Base-by-base conservation (phyloP, 2,329 filamentous ascomycete species). In the Thyridium curvatum region DNA sequence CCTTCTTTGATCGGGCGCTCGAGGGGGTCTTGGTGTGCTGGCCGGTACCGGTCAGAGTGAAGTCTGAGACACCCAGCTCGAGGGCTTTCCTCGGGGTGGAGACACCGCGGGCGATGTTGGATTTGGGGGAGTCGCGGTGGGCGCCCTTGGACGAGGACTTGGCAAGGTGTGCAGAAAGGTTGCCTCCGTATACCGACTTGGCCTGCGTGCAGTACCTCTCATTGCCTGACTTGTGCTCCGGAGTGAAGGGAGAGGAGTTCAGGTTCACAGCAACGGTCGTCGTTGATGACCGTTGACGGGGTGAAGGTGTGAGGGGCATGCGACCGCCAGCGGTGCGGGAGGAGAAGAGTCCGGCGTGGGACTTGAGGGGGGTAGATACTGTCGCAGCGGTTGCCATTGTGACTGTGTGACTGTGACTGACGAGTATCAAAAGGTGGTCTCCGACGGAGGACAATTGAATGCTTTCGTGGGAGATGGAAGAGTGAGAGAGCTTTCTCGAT, bases 221-320 rank as follows among this genome's bases (percentile, higher is more conserved):
- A 44, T 63, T 62, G 29, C 72, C 71, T 17, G 66, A 55, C 56
- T 65, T 74, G 59, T 60, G 77, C 65, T 75, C 84, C 31, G 88
- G 87, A 2, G 85, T 90, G 60, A 81, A 88, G 1, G 86, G 86
- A n/a, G 85, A 89, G 12, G 80, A 79, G 59, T 77, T 72, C 42
- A 75, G 58, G 56, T 73, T 76, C 48, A 66, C 48, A 12, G 72
- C 64, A 39, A 68, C 58, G 31, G 66, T 69, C 32, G 68, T 64
- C 35, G 67, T 71, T 26, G 69, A 65, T 28, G 71, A 69, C 48
- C 81, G 77, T 46, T 72, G 67, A 50, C 82, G 79, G 42, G 93
- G 93, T 41, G 91, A 97, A 26, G 93, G 91, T 4, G 91, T 96
- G 59, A 98, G 71, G 52, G 93, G 90, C 74, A 94, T 90, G 46